Conservation (phyloP, 345 rosid species). For the Acer yangbiense region DNA sequence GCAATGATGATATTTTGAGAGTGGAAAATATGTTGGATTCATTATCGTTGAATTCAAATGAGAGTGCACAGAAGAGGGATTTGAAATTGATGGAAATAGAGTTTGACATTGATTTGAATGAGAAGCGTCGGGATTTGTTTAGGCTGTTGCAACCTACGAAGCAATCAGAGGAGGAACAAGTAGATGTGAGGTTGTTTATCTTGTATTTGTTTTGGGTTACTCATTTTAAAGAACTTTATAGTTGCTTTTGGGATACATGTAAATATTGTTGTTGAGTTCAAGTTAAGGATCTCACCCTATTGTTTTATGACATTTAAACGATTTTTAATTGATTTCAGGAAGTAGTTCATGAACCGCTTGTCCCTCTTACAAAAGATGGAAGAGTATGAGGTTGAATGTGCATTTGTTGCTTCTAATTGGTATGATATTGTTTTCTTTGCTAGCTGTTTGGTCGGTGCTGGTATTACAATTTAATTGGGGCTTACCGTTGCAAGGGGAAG, state of each 20-base stretch:
- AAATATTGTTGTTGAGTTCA: background rate
- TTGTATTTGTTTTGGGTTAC: background rate
- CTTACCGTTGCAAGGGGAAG: conserved; percentile 49
- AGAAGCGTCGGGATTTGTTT: conserved; percentile 40
- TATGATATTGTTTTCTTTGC: conserved; percentile 31
- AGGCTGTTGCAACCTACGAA: conserved; percentile 46
- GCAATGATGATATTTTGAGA: conserved; percentile 34
- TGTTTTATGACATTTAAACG: background rate
- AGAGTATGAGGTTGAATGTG: conserved; percentile 50
- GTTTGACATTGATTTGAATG: conserved; percentile 59
- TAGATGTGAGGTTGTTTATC: conserved; percentile 32
- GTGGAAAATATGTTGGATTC: conserved; percentile 50
- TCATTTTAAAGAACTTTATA: conserved; percentile 1
- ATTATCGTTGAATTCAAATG: conserved; percentile 39
- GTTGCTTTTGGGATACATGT: background rate
- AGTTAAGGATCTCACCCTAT: no score
- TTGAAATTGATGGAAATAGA: conserved; percentile 48
- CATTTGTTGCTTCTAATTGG: conserved; percentile 52
- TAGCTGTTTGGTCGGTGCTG: conserved; percentile 8
- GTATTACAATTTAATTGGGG: conserved; percentile 18
- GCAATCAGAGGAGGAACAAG: conserved; percentile 43
- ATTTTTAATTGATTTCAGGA: conserved; percentile 42
- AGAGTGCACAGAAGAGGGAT: conserved; percentile 47
- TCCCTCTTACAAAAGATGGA: conserved; percentile 80
- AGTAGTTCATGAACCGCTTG: conserved; percentile 63